A percentile compares a stretch with the other conserved stretches of the same genome.
These are phyloP conservation scores for Metarhizium guizhouense DNA, from an alignment of 2,329 filamentous ascomycete species.

Conservation along the genomic window DNA sequence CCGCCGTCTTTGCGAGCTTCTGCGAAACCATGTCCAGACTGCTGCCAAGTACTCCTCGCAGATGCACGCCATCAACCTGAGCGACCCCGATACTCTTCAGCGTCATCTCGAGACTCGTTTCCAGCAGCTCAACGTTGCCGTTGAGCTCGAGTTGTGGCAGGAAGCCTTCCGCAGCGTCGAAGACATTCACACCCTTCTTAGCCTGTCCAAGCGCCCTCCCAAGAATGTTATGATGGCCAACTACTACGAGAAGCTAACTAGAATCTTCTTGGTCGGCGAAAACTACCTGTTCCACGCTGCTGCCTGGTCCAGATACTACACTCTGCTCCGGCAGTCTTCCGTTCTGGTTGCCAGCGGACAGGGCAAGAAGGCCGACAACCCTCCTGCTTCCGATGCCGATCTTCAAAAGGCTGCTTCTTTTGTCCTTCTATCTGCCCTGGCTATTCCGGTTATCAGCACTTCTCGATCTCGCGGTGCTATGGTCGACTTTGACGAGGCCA, in stretches of 20 bases:
- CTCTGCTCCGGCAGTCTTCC: constrained; percentile 84
- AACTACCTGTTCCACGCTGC: constrained; percentile 99
- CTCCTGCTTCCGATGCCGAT: constrained; percentile 77
- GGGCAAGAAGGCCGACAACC: constrained; percentile 90
- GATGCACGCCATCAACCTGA: constrained; percentile 99
- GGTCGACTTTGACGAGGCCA: constrained; percentile 91
- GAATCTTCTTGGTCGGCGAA: constrained; percentile 97
- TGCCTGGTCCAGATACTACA: constrained; percentile 96
- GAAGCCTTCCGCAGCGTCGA: constrained; percentile 99
- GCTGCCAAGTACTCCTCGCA: constrained; percentile 98
- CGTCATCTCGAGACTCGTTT: constrained; percentile 96
- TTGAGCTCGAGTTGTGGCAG: constrained; percentile 97
- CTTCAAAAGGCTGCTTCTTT: constrained; percentile 93
- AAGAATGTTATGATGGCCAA: constrained; percentile 99
- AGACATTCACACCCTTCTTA: constrained; percentile 95
- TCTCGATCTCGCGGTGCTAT: constrained; percentile 90
- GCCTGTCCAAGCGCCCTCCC: constrained; percentile 91
- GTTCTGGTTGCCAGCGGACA: constrained; percentile 75
- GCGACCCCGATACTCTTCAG: constrained; percentile 93
- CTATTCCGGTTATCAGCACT: constrained; percentile 99
- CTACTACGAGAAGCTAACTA: constrained; percentile 98
- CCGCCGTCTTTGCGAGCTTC: constrained; percentile 92
- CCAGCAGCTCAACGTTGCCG: constrained; percentile 95
- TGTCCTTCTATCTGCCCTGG: constrained; percentile 85
- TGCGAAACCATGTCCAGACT: constrained; percentile 97